Conservation (phyloP, 805 yeast genomes). For the Cyberlindnera euphorbiae region DNA sequence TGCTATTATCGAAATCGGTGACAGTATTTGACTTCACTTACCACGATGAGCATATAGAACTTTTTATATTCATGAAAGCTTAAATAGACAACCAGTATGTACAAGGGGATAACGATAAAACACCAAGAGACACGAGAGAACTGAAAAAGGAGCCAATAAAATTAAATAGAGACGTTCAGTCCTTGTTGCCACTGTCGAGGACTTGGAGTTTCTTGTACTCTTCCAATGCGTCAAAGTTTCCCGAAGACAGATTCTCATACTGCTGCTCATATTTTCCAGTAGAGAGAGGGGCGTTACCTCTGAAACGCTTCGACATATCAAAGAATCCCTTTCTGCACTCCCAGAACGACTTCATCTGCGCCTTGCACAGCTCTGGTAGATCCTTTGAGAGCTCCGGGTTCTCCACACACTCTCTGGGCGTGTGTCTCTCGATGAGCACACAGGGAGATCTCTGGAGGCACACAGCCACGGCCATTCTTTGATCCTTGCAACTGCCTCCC, state of each 20-base stretch:
- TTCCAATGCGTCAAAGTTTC: conserved; percentile 76
- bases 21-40: background rate
- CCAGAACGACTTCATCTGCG: conserved; percentile 78
- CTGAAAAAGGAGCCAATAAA: no score
- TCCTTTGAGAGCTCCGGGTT: conserved; percentile 72
- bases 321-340: conserved; percentile 90
- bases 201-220: conserved; percentile 71
- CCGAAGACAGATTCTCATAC: conserved; percentile 70
- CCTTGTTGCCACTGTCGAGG: conserved; percentile 48
- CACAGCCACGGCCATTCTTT: conserved; percentile 89
- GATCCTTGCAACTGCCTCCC: conserved; percentile 72
- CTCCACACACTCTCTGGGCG: conserved; percentile 83
- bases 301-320: conserved; percentile 85
- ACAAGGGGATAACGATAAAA: no score
- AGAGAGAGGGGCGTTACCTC: conserved; percentile 90
- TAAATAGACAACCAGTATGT: no score
- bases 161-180: no score
- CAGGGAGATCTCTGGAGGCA: conserved; percentile 96
- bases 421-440: conserved; percentile 83
- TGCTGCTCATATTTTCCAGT: conserved; percentile 92
- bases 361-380: conserved; percentile 82
- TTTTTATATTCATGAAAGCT: no score
- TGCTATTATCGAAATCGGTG: conserved; percentile 35
- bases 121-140: no score
- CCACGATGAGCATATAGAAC: background rate